These are phyloP conservation scores for Ustilago cynodontis DNA, from an alignment of 1,284 basidiomycete species.

Conservation along the genomic window DNA sequence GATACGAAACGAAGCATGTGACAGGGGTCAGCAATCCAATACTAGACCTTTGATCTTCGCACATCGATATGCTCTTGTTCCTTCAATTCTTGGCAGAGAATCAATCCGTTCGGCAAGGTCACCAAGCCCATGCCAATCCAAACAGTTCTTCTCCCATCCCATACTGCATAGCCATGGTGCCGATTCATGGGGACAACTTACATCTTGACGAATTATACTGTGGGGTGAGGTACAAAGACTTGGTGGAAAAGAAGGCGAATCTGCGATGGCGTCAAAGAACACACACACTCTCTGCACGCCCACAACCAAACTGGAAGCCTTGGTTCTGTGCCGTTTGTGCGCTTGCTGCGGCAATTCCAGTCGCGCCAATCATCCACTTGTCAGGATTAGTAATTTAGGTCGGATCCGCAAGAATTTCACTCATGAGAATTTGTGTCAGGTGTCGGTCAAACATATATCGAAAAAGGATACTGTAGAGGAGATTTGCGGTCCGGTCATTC, in stretches of 20 bases:
- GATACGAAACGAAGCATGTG: too few relatives aligned
- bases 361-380: not conserved
- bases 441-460: constrained; percentile 3
- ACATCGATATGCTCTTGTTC: too few relatives aligned
- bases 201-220: constrained; percentile 53
- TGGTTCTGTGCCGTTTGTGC: too few relatives aligned
- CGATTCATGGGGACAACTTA: constrained; percentile 33
- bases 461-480: too few relatives aligned
- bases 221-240: constrained; percentile 47
- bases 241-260: constrained; percentile 40
- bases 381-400: constrained; percentile 20
- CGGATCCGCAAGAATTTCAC: constrained; percentile 8
- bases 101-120: too few relatives aligned
- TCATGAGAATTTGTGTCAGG: not conserved
- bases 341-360: constrained; percentile 53
- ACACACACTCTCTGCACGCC: not conserved
- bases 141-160: not conserved
- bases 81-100: too few relatives aligned
- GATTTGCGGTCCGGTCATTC: constrained; percentile 18
- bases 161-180: too few relatives aligned
- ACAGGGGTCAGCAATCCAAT: too few relatives aligned
- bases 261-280: constrained; percentile 32
- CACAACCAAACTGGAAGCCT: not conserved
- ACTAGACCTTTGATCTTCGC: too few relatives aligned
- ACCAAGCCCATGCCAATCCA: too few relatives aligned